A percentile compares a stretch with the other conserved stretches of the same genome.
These are phyloP conservation scores for Penicillium simplicissimum DNA, from an alignment of 495 filamentous ascomycete genomes.

Conservation along the genomic window DNA sequence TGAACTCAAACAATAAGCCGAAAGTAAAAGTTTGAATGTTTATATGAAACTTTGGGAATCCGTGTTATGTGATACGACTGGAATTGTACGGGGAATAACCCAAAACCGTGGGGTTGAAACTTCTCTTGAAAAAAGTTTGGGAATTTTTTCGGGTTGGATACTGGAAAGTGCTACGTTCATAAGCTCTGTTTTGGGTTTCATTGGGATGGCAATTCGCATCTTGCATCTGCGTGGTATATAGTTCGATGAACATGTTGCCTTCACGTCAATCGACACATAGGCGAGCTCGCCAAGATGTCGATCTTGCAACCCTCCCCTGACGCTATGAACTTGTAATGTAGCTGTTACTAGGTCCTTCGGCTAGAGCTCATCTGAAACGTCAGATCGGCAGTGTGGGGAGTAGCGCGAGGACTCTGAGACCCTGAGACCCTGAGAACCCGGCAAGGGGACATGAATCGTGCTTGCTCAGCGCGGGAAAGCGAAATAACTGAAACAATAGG, in stretches of 20 bases:
- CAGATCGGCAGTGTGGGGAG: slow-evolving; percentile 14
- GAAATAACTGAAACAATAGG: not conserved
- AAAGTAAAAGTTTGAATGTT: not conserved
- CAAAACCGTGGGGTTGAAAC: not conserved
- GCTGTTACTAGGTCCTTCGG: slow-evolving; percentile 3
- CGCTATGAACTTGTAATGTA: not conserved
- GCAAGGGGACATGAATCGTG: not conserved
- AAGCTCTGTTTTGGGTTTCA: not conserved
- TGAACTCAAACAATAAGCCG: slow-evolving; percentile 20
- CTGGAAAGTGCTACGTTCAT: slow-evolving; percentile 11
- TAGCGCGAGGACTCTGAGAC: not conserved
- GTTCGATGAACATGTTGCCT: not conserved
- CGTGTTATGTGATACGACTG: slow-evolving; percentile 16
- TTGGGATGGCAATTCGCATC: not conserved
- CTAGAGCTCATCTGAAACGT: slow-evolving; percentile 5
- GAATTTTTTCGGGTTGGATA: not conserved
- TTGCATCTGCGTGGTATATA: not conserved
- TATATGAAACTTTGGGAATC: slow-evolving; percentile 1
- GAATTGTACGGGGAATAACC: not conserved
- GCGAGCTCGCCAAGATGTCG: not conserved
- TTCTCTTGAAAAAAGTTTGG: slow-evolving; percentile 8
- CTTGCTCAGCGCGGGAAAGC: not conserved
- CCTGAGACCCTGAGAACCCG: slow-evolving; percentile 1
- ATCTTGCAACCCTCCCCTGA: not conserved
- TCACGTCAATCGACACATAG: not conserved